Conservation (phyloP, 2,329 filamentous ascomycete species). For the Akanthomyces dipterigenus region DNA sequence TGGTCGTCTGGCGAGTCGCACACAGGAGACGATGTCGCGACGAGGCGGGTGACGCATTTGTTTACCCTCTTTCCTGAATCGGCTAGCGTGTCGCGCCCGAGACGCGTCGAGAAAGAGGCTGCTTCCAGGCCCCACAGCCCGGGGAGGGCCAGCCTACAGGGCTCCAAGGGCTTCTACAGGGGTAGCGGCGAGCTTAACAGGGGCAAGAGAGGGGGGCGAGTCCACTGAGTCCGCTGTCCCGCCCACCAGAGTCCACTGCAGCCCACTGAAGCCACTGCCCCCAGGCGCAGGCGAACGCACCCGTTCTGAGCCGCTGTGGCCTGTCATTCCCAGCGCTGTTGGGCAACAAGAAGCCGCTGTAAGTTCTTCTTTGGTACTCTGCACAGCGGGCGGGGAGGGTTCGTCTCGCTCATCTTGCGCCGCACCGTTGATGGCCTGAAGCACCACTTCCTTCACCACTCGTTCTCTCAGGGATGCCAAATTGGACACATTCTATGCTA, state of each 20-base stretch:
- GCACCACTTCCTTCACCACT: not conserved
- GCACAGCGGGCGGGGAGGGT: not conserved
- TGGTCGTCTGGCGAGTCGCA: not conserved
- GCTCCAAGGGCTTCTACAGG: not conserved
- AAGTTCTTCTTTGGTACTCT: too few species aligned
- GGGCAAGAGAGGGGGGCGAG: not conserved
- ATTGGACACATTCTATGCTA: not conserved
- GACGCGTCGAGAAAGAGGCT: conserved; percentile 23
- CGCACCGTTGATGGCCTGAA: not conserved
- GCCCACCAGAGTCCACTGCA: not conserved
- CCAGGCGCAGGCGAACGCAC: too few species aligned
- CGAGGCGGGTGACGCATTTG: conserved; percentile 29
- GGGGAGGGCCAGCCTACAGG: not conserved
- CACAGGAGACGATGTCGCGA: not conserved
- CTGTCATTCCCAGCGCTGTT: too few species aligned
- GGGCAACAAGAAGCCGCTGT: not conserved
- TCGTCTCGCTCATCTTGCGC: not conserved
- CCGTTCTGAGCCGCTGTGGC: not conserved
- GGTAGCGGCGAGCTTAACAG: not conserved
- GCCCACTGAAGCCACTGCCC: not conserved
- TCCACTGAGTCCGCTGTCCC: not conserved
- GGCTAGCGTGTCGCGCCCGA: conserved; percentile 25
- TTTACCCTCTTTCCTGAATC: conserved; percentile 27
- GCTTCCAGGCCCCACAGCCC: conserved; percentile 12
- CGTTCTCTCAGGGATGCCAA: conserved; percentile 4